Conservation (phyloP, 352 stramenopile genomes). For the Halophytophthora batemanensis region DNA sequence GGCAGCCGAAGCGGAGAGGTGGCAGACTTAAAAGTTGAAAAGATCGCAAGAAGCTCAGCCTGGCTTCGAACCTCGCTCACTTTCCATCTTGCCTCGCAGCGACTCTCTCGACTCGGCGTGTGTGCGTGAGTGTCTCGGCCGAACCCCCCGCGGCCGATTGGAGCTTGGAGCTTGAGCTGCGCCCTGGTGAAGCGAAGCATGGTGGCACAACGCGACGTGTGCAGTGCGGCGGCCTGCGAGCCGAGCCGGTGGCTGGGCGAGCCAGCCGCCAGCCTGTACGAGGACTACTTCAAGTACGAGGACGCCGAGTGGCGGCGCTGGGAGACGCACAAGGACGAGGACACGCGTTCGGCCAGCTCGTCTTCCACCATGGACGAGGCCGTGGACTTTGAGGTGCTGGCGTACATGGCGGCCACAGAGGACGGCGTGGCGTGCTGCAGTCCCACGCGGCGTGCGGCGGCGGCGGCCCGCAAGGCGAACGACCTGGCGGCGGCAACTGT, state of each 20-base stretch:
- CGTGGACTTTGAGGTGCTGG: conserved; percentile 43
- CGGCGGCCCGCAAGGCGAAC: neutral
- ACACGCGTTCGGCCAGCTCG: conserved; percentile 25
- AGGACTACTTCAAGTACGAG: conserved; percentile 13
- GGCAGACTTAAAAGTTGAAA: too few species aligned
- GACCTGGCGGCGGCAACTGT: conserved; percentile 14
- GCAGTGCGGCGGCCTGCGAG: neutral
- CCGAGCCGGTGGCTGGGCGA: neutral
- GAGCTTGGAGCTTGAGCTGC: neutral
- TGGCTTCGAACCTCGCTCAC: conserved; percentile 5
- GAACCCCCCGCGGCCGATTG: conserved; percentile 6
- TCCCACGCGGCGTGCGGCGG: conserved; percentile 10
- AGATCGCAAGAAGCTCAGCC: neutral
- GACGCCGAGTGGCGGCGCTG: conserved; percentile 12
- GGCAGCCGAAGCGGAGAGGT: too few species aligned
- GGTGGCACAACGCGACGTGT: neutral
- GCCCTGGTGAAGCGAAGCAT: neutral
- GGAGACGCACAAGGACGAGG: conserved; percentile 12
- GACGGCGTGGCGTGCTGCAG: conserved; percentile 22
- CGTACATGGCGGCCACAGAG: conserved; percentile 23
- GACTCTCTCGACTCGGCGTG: conserved; percentile 2
- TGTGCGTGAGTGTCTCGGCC: conserved; percentile 20
- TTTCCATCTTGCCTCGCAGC: conserved; percentile 18
- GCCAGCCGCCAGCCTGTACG: conserved; percentile 5
- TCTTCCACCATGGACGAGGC: conserved; percentile 28